These are phyloP conservation scores for Naegleria fowleri DNA, from an alignment of 208 protist species.

Conservation along the genomic window DNA sequence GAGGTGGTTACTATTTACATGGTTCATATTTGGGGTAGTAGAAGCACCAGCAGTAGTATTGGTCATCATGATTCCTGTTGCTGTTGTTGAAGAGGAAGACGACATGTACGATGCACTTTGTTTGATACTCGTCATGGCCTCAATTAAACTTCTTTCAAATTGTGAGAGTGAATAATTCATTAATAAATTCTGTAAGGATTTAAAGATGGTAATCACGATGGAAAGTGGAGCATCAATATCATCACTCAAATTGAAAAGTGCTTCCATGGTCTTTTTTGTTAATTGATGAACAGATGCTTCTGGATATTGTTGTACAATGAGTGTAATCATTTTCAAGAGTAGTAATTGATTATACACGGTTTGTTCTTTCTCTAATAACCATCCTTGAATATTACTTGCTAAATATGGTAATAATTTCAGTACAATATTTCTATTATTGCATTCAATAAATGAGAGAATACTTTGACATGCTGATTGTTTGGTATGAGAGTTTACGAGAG, in stretches of 20 bases:
- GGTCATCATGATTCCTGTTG: no score
- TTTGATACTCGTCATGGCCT: neutral
- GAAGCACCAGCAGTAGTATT: neutral
- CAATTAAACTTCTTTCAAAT: slow-evolving; percentile 20
- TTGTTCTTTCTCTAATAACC: slow-evolving; percentile 22
- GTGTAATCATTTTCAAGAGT: neutral
- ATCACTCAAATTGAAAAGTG: slow-evolving; percentile 2
- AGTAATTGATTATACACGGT: neutral
- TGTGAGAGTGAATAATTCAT: slow-evolving; percentile 21
- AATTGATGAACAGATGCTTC: neutral
- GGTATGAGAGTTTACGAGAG: neutral
- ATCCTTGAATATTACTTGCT: neutral
- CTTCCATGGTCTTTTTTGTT: slow-evolving; percentile 16
- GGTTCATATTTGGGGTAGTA: no score
- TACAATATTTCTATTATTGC: neutral
- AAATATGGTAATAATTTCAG: neutral
- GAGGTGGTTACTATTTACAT: no score
- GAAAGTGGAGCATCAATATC: neutral
- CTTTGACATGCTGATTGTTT: neutral
- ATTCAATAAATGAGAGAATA: neutral
- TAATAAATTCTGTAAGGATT: slow-evolving; percentile 1
- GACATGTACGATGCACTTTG: neutral
- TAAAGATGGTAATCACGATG: neutral
- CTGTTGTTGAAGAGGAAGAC: no score
- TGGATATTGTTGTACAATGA: neutral